Percentiles rank a stretch among this genome's conserved stretches.
Conservation (phyloP, 2,329 filamentous ascomycete species). For the Fusarium phyllophilum region DNA sequence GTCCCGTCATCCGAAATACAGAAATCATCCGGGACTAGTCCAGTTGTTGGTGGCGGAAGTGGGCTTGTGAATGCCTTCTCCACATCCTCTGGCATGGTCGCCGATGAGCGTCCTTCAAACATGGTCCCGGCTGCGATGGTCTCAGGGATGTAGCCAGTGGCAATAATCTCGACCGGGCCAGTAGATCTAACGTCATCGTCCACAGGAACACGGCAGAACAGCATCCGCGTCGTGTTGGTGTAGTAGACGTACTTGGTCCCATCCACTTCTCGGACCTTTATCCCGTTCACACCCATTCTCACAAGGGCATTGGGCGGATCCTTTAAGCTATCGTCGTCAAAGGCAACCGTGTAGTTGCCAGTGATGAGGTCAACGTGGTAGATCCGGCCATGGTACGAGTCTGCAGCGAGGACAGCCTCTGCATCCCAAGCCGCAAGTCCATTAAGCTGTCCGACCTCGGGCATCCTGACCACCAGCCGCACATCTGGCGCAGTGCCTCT, state of each 20-base stretch:
- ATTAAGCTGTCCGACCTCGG: too few relatives aligned
- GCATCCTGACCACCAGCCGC: too few relatives aligned
- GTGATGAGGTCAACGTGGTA: too few relatives aligned
- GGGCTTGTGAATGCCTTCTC: neutral
- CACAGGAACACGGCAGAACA: neutral
- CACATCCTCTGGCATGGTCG: neutral
- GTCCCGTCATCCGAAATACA: accelerated
- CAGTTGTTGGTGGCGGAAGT: neutral
- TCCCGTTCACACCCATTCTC: too few relatives aligned
- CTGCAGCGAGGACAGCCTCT: too few relatives aligned
- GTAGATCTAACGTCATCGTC: accelerated
- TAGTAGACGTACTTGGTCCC: too few relatives aligned
- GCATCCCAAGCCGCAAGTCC: too few relatives aligned
- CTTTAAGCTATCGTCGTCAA: accelerated
- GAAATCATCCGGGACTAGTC: neutral
- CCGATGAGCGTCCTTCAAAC: neutral
- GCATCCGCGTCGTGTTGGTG: neutral
- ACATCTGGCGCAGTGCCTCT: accelerated
- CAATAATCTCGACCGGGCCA: neutral
- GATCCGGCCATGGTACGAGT: too few relatives aligned
- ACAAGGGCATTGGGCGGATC: too few relatives aligned
- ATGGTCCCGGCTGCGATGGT: neutral
- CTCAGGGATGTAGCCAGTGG: neutral
- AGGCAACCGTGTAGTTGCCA: accelerated
- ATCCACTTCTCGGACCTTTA: too few relatives aligned